A percentile compares a stretch with the other conserved stretches of the same genome.
Evolutionary conservation across 148 eudicot species (phyloP).

Genomic region (Amaranthus cruentus): DNA sequence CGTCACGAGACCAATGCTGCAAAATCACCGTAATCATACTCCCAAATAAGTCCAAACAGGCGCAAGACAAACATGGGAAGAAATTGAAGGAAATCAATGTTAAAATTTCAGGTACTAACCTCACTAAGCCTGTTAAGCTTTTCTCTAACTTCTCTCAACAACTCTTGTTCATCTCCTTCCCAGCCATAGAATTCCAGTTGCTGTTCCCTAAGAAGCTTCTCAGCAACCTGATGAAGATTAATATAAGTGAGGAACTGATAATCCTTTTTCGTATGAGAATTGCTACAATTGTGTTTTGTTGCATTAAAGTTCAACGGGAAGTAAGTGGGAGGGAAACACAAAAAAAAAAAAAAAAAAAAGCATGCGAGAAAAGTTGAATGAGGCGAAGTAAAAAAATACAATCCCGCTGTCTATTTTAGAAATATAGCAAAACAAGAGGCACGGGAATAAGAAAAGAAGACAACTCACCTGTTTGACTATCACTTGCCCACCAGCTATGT

Average conservation of each 20-base stretch:
- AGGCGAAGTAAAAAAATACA: background rate
- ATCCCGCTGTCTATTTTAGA: background rate
- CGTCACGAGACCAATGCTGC: constrained; percentile 93
- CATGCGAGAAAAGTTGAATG: background rate
- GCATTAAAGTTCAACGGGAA: background rate
- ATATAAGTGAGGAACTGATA: background rate
- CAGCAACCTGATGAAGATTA: constrained; percentile 46
- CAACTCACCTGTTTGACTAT: constrained; percentile 70
- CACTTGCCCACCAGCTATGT: constrained; percentile 88
- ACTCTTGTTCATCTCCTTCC: constrained; percentile 64
- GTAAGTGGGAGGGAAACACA: background rate
- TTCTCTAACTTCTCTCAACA: constrained; percentile 61
- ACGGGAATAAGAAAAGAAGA: background rate
- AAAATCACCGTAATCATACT: constrained; percentile 13
- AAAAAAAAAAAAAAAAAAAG: constrained; percentile 1
- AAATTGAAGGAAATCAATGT: constrained; percentile 2
- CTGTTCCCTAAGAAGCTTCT: constrained; percentile 53
- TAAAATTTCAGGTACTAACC: constrained; percentile 35
- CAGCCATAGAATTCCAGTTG: constrained; percentile 66
- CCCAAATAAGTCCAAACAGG: background rate
- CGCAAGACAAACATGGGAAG: background rate
- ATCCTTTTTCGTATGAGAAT: background rate
- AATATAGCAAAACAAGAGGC: background rate
- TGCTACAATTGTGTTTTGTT: too few relatives aligned
- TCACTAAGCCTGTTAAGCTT: constrained; percentile 71